Conservation (phyloP, 2,329 filamentous ascomycete species). For the Claviceps paspali region DNA sequence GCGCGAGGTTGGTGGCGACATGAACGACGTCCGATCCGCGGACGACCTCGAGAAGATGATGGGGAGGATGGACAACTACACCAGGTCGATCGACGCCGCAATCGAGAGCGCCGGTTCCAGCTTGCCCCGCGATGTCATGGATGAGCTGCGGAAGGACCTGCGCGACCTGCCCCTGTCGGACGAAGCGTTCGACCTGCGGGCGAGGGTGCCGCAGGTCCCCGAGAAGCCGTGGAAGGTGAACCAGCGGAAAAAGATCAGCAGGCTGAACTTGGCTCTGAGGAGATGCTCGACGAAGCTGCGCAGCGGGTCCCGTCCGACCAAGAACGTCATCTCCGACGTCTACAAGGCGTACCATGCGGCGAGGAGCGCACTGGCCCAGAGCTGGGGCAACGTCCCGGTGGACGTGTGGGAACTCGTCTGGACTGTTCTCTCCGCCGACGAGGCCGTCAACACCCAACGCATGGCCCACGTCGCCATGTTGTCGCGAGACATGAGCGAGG, state of each 20-base stretch:
- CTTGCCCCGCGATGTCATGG: constrained; percentile 17
- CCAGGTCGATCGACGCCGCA: constrained; percentile 19
- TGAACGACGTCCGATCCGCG: constrained; percentile 16
- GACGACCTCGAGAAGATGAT: constrained; percentile 21
- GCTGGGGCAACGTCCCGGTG: constrained; percentile 40
- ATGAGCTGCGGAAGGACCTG: constrained; percentile 17
- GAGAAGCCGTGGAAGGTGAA: constrained; percentile 21
- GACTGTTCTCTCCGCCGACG: constrained; percentile 40
- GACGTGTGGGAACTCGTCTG: constrained; percentile 52
- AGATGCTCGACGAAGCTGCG: constrained; percentile 15
- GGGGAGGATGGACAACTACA: constrained; percentile 19
- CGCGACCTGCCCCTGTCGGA: constrained; percentile 11
- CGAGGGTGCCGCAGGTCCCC: constrained; percentile 19
- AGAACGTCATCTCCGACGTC: constrained; percentile 21
- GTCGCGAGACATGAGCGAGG: constrained; percentile 48
- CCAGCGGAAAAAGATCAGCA: constrained; percentile 23
- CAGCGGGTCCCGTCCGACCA: constrained; percentile 14
- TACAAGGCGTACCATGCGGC: constrained; percentile 37
- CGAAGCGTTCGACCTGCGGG: constrained; percentile 11
- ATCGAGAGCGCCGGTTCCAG: constrained; percentile 17
- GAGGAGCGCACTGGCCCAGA: constrained; percentile 25
- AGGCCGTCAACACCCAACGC: constrained; percentile 35
- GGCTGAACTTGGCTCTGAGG: constrained; percentile 18
- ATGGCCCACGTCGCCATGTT: constrained; percentile 47
- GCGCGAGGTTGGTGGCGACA: constrained; percentile 15